Base-by-base conservation (phyloP, 2,329 filamentous ascomycete species). In the Ascochyta viciae-villosae region DNA sequence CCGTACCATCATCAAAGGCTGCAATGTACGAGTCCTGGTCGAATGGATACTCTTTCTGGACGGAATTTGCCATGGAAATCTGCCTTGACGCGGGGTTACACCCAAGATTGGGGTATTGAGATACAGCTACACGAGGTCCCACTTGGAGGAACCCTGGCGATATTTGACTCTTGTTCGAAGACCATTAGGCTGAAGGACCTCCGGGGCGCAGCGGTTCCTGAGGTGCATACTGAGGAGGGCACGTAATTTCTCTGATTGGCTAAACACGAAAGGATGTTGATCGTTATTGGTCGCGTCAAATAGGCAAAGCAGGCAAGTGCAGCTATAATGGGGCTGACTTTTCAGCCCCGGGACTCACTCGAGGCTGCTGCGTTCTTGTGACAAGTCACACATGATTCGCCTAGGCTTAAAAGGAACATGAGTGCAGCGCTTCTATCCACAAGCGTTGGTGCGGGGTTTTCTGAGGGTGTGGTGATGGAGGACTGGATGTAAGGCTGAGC, bases 1-100 rank as follows among this genome's bases (percentile, higher is more conserved):
- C 12, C 12, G 8, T 48, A 31, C 45, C 51, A 41, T 59, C 51
- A 24, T 55, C 56, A 35, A 59, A 55, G 8, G 51, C 46, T 9
- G 56, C 50, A 16, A 55, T 26, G 35, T 59, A 59, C 10, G 56
- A 54, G 5, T 37, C 23, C 23, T 54, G 46, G 29, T 41, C 49
- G 42, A 54, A 48, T 5, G 56, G 56, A 29, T 58, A 58, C 37
- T 58, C 42, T 23, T 10, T 5, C 4, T 24, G 22, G 22, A 12
- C 9, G 23, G 22, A 12, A 4, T 24, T 19, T 10, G 19, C 19
- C 34, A 48, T 48, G 3, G 9, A 10, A 39, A 13, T 48, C 45
- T 9, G 35, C 44, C 34, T 38, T 38, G 23, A 12, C 1, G 12
- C 8, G 29, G 37, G 9, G 9, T 22, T 13, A n/a, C 3, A 13